These are phyloP conservation scores for Peniophora sp. DNA, from an alignment of 1,284 basidiomycete genomes.

Conservation along the genomic window DNA sequence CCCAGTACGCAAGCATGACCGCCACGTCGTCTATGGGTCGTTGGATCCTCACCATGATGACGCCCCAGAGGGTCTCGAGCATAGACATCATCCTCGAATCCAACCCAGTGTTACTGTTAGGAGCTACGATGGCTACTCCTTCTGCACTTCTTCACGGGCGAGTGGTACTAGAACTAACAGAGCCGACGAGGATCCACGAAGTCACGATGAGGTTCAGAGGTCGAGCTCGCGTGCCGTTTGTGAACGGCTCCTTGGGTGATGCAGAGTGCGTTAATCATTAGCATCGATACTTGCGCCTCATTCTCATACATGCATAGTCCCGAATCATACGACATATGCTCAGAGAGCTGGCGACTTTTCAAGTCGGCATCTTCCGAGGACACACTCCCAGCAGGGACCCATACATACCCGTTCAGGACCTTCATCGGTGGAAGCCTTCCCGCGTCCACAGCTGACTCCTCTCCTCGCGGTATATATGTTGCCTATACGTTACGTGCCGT, in stretches of 20 bases:
- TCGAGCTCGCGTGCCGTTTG: background rate
- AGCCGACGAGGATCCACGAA: conserved; percentile 72
- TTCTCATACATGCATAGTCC: too few relatives aligned
- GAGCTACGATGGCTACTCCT: conserved; percentile 69
- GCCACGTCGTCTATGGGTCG: too few relatives aligned
- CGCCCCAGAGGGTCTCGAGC: background rate
- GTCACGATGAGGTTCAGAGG: conserved; percentile 45
- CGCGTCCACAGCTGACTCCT: conserved; percentile 46
- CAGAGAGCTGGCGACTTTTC: background rate
- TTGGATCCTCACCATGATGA: too few relatives aligned
- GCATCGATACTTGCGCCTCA: too few relatives aligned
- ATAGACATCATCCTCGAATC: conserved; percentile 65
- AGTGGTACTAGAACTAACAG: conserved; percentile 60
- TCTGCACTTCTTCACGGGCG: conserved; percentile 59
- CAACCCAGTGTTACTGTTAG: conserved; percentile 55
- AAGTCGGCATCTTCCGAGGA: background rate
- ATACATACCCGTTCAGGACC: conserved; percentile 73
- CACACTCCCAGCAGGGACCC: conserved; percentile 38
- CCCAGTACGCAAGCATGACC: too few relatives aligned
- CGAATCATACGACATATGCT: background rate
- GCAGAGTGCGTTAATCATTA: too few relatives aligned
- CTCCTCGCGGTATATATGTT: conserved; percentile 24
- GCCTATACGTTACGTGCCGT: background rate
- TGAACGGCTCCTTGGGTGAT: background rate
- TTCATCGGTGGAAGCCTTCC: conserved; percentile 67